Conservation (phyloP, 495 filamentous ascomycete species). For the Massariosphaeria phaeospora region DNA sequence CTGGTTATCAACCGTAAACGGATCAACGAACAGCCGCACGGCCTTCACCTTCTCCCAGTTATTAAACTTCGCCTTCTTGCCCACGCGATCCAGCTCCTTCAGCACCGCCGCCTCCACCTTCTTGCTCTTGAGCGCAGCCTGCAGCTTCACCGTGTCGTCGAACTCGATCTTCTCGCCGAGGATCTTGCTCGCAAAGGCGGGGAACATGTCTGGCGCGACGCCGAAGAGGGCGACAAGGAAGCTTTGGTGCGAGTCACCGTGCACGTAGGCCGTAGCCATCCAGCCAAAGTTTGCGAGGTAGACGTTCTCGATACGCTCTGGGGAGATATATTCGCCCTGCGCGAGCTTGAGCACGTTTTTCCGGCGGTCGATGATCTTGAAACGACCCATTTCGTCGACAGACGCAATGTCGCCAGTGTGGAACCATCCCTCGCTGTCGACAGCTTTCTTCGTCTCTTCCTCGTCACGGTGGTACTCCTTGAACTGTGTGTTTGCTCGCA, state of each 20-base stretch:
- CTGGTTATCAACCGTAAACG: constrained; percentile 92
- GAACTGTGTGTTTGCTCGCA: constrained; percentile 76
- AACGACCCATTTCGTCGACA: constrained; percentile 78
- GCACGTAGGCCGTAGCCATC: constrained; percentile 77
- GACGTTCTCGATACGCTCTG: constrained; percentile 93
- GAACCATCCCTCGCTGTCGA: constrained; percentile 93
- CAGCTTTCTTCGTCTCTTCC: constrained; percentile 75
- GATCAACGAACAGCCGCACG: constrained; percentile 71
- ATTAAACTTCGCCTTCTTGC: constrained; percentile 79
- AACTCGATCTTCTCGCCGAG: constrained; percentile 58
- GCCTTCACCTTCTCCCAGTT: constrained; percentile 80
- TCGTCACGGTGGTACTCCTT: constrained; percentile 81
- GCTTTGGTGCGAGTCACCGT: constrained; percentile 82
- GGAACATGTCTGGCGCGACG: constrained; percentile 74
- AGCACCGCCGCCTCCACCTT: constrained; percentile 69
- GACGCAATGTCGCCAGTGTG: constrained; percentile 85
- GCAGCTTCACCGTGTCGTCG: constrained; percentile 62
- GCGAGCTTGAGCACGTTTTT: constrained; percentile 98
- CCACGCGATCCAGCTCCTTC: constrained; percentile 74
- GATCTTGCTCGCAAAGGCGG: constrained; percentile 69
- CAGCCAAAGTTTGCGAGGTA: constrained; percentile 74
- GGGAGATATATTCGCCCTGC: constrained; percentile 96
- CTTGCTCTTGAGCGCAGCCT: constrained; percentile 57
- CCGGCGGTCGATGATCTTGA: constrained; percentile 89
- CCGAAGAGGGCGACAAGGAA: constrained; percentile 85